Conservation (phyloP, 225 moss, liverwort and hornwort species). For the Bryoerythrophyllum caledonicum region DNA sequence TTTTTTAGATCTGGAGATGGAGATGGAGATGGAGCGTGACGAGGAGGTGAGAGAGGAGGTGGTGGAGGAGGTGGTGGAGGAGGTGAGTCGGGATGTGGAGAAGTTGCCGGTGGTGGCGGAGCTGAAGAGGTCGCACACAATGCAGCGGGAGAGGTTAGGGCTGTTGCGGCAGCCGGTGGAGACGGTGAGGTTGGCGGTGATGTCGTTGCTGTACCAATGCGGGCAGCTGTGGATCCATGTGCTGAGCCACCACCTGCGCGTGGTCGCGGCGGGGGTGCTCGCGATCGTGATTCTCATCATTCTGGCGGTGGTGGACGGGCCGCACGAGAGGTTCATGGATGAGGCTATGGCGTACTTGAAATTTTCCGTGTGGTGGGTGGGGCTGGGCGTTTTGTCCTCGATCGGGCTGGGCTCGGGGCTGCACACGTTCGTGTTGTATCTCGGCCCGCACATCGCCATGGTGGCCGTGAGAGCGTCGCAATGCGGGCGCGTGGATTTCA, state of each 20-base stretch:
- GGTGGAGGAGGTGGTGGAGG: constrained; percentile 21
- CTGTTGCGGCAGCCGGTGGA: constrained; percentile 63
- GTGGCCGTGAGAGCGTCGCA: constrained; percentile 72
- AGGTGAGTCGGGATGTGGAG: constrained; percentile 17
- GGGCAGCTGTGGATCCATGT: constrained; percentile 61
- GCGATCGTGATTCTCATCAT: constrained; percentile 30
- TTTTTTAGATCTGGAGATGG: constrained; percentile 22
- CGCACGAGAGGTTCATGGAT: constrained; percentile 70
- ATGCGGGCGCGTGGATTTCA: constrained; percentile 93
- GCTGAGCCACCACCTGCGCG: constrained; percentile 55
- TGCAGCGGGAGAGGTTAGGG: constrained; percentile 67
- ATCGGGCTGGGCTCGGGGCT: constrained; percentile 91
- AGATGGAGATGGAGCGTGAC: constrained; percentile 4
- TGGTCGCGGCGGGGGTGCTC: constrained; percentile 38
- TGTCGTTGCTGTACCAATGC: constrained; percentile 56
- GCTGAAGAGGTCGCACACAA: constrained; percentile 58
- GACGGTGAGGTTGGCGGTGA: constrained; percentile 62
- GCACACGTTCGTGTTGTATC: constrained; percentile 84
- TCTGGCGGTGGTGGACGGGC: constrained; percentile 70
- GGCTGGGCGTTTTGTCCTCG: constrained; percentile 83
- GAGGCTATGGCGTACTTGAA: constrained; percentile 64
- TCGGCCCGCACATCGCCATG: constrained; percentile 85
- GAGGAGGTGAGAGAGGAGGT: constrained; percentile 21
- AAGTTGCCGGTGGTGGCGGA: constrained; percentile 37
- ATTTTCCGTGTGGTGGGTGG: constrained; percentile 83